phyloP scores from a whole-genome alignment of 805 yeast genomes.

The Lachancea sp. region DNA sequence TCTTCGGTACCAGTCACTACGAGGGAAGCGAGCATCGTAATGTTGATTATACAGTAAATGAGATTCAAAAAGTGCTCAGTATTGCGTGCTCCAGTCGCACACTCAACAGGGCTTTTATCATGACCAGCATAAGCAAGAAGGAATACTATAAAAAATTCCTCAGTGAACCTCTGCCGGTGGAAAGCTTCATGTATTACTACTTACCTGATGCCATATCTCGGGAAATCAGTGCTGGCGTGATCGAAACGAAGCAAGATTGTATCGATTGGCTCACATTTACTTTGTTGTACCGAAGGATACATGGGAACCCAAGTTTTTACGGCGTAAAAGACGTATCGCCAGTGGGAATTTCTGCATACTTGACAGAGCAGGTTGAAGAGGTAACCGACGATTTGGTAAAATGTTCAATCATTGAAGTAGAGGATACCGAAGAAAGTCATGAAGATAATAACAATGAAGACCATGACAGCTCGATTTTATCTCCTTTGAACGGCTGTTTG shows the following conservation, averaged over 20 bases:
- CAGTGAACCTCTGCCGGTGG: conserved; percentile 72
- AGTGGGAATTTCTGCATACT: conserved; percentile 67
- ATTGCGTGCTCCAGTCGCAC: conserved; percentile 27
- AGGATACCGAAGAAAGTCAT: conserved; percentile 31
- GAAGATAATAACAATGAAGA: conserved; percentile 25
- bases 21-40: conserved; percentile 71
- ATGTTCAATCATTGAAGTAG: conserved; percentile 56
- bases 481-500: conserved; percentile 63
- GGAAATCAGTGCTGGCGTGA: conserved; percentile 63
- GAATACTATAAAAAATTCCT: conserved; percentile 68
- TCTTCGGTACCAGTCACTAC: conserved; percentile 64
- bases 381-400: conserved; percentile 57
- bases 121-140: conserved; percentile 49
- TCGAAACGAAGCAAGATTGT: conserved; percentile 71
- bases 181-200: conserved; percentile 56
- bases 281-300: conserved; percentile 73
- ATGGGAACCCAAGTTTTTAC: conserved; percentile 80
- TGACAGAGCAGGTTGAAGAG: conserved; percentile 77
- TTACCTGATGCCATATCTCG: conserved; percentile 64
- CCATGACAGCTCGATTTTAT: conserved; percentile 37
- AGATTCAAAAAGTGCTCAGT: conserved; percentile 60
- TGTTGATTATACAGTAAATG: conserved; percentile 60
- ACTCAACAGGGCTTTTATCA: conserved; percentile 39
- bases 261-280: conserved; percentile 87
- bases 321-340: conserved; percentile 63